Evolutionary conservation across 1,284 basidiomycete genomes (phyloP).

Genomic region (Tilletia horrida): DNA sequence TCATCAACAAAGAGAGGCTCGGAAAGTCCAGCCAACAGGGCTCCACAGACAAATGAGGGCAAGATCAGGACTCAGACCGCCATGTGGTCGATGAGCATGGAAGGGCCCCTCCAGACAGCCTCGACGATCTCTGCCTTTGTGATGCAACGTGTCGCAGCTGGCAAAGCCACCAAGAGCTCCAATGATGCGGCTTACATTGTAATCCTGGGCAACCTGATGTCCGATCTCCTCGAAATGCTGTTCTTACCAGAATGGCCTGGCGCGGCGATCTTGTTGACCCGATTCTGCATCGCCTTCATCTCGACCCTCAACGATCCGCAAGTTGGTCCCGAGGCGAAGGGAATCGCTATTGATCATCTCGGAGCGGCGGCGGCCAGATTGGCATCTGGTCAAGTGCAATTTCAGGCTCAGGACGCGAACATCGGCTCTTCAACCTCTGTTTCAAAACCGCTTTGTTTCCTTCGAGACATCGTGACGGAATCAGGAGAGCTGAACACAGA

Average conservation of each 20-base stretch:
- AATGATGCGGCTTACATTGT: conserved; percentile 64
- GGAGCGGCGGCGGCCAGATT: conserved; percentile 84
- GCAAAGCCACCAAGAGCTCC: conserved; percentile 39
- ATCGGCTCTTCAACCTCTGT: conserved; percentile 61
- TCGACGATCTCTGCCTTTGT: neutral
- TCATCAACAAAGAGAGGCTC: neutral
- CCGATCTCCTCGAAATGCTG: conserved; percentile 80
- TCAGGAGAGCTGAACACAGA: conserved; percentile 56
- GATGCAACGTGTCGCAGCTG: conserved; percentile 6
- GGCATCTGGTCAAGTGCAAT: conserved; percentile 59
- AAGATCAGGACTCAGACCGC: neutral
- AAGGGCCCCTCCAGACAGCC: conserved; percentile 2
- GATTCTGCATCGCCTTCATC: conserved; percentile 40
- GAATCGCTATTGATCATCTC: conserved; percentile 84
- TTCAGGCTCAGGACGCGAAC: conserved; percentile 59
- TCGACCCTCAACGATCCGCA: conserved; percentile 69
- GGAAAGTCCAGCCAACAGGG: neutral
- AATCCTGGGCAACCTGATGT: conserved; percentile 83
- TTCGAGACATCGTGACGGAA: conserved; percentile 54
- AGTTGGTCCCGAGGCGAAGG: conserved; percentile 61
- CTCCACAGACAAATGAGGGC: neutral
- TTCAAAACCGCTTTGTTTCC: conserved; percentile 65
- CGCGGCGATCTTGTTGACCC: conserved; percentile 66
- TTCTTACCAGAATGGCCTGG: conserved; percentile 97
- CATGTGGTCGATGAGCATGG: conserved; percentile 14